Conservation (phyloP, 768 basidiomycete species). For the Neoboletus brunneissimus region DNA sequence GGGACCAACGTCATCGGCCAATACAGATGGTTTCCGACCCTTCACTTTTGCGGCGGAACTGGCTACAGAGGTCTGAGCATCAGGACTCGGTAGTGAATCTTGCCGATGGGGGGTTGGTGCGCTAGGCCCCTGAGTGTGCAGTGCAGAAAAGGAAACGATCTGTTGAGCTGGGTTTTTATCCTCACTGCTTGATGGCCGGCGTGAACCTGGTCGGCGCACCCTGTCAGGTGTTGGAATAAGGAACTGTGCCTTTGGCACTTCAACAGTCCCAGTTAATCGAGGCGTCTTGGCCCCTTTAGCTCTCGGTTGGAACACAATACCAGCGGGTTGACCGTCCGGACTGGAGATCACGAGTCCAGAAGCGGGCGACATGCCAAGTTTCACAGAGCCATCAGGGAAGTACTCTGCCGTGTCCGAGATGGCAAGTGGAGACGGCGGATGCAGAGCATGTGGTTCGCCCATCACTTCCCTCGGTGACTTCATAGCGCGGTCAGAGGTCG, state of each 20-base stretch:
- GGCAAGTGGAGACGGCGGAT: slow-evolving; percentile 70
- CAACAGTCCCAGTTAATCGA: slow-evolving; percentile 38
- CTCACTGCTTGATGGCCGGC: slow-evolving; percentile 28
- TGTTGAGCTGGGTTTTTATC: slow-evolving; percentile 27
- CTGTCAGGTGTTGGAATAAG: slow-evolving; percentile 29
- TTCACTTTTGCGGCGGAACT: slow-evolving; percentile 20
- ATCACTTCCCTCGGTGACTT: slow-evolving; percentile 50
- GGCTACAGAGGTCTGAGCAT: slow-evolving; percentile 9
- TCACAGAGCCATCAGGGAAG: slow-evolving; percentile 60
- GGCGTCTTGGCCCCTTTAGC: slow-evolving; percentile 38
- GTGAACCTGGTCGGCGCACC: slow-evolving; percentile 25
- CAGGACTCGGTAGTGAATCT: slow-evolving; percentile 25
- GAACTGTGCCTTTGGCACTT: slow-evolving; percentile 44
- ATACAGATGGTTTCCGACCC: slow-evolving; percentile 31
- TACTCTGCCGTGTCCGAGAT: slow-evolving; percentile 69
- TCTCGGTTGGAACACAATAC: slow-evolving; percentile 91
- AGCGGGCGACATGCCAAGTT: slow-evolving; percentile 71
- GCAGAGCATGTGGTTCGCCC: slow-evolving; percentile 37
- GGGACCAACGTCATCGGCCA: slow-evolving; percentile 25
- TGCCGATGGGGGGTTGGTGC: slow-evolving; percentile 19
- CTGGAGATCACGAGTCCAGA: slow-evolving; percentile 89
- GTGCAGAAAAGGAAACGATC: slow-evolving; percentile 28
- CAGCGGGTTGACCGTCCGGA: slow-evolving; percentile 91
- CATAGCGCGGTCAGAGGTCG: slow-evolving; percentile 61
- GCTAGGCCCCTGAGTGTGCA: slow-evolving; percentile 21